Conservation (phyloP, 2,329 filamentous ascomycete genomes). For the Herpotrichia juniperi region DNA sequence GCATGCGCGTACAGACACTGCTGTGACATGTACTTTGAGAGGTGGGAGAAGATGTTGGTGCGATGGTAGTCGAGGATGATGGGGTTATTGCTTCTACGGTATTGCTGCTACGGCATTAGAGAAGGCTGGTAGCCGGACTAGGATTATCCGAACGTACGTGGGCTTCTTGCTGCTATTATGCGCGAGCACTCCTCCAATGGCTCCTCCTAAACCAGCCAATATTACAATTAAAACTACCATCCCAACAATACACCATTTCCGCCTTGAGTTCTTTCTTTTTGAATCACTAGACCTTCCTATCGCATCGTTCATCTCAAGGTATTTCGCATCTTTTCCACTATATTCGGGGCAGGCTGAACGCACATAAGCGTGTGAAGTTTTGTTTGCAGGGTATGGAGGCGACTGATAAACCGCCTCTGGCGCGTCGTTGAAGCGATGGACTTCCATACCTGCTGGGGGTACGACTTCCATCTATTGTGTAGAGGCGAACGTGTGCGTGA, state of each 20-base stretch:
- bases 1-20: background rate
- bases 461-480: too few relatives aligned
- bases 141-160: background rate
- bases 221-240: background rate
- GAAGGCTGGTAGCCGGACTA: too few relatives aligned
- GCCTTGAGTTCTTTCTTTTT: background rate
- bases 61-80: too few relatives aligned
- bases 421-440: too few relatives aligned
- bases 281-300: background rate
- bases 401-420: too few relatives aligned
- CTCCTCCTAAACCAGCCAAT: background rate
- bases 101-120: too few relatives aligned
- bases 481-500: too few relatives aligned
- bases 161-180: background rate
- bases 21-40: background rate
- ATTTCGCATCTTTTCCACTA: background rate
- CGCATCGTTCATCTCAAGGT: background rate
- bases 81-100: too few relatives aligned
- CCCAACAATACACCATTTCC: background rate
- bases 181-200: background rate
- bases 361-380: too few relatives aligned
- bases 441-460: too few relatives aligned
- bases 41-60: too few relatives aligned
- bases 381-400: too few relatives aligned
- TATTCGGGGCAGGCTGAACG: background rate